Evolutionary conservation across 1,284 basidiomycete genomes (phyloP).

Genomic region (Pholiota adiposa): DNA sequence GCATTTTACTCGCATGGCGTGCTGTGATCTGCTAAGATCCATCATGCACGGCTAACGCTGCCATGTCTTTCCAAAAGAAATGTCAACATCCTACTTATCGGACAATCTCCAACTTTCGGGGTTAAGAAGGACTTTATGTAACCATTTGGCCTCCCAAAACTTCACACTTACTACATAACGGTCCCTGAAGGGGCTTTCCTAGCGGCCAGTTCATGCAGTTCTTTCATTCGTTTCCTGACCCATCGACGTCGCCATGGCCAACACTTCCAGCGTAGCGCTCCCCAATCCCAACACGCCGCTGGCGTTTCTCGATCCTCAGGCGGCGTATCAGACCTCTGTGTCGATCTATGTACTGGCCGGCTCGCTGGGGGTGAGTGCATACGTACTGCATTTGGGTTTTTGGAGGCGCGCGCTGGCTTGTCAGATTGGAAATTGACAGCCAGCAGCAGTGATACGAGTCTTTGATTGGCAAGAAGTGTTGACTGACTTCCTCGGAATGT

Average conservation of each 20-base stretch:
- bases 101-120: neutral
- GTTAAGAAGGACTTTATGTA: conserved; percentile 1
- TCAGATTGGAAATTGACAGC: neutral
- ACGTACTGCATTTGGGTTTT: neutral
- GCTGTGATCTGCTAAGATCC: neutral
- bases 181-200: neutral
- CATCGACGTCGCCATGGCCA: neutral
- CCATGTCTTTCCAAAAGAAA: neutral
- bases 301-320: conserved; percentile 21
- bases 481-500: neutral
- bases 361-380: conserved; percentile 18
- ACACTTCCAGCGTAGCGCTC: conserved; percentile 6
- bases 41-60: neutral
- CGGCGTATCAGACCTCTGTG: conserved; percentile 16
- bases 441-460: neutral
- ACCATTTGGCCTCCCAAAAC: neutral
- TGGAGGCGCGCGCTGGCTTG: neutral
- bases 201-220: neutral
- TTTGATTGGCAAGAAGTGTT: neutral
- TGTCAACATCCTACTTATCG: neutral
- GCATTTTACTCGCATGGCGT: neutral
- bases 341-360: conserved; percentile 13
- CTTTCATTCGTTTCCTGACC: neutral
- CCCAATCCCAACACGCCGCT: conserved; percentile 23
- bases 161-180: neutral